Base-by-base conservation (phyloP, 1,284 basidiomycete genomes). In the Leccinum brunneo-olivaceum region DNA sequence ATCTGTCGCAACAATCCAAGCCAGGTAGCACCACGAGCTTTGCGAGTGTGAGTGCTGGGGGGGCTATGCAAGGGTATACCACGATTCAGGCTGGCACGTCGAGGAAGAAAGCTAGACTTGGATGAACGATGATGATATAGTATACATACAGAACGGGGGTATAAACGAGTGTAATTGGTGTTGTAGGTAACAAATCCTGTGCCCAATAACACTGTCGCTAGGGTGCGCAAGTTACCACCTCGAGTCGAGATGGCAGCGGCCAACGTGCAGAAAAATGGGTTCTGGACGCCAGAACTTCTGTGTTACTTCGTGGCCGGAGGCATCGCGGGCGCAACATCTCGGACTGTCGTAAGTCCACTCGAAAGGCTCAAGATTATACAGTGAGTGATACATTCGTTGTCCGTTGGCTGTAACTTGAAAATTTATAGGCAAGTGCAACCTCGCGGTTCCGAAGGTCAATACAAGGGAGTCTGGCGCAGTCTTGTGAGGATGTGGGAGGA, bases 361-460 rank as follows among this genome's bases (percentile, higher is more conserved):
- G 94, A 97, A 60, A 70, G 93, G 44, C 70, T 97, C 40, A 97
- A 97, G 68, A 97, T 97, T 59, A 96, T 97, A 52, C 85, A 95
- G 91, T 93, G 56, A 58, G 84, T 68, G 34, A 48, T 47, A 33
- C 24, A n/a, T 19, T 39, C 16, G 28, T 39, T 23, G 32, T 24
- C 24, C 24, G 2, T 29, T 23, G n/a, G 33, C 25, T 40, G 50
- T 27, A 28, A 34, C 16, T 24, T 11, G 33, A 29, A 56, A 44
- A 40, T 19, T 25, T 12, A 5, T 51, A 91, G 89, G 57, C 91
- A 92, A 68, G 86, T 91, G 2, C 90, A 92, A 49, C 77, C 79
- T 16, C 70, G 66, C 20, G 63, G 72, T 16, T 74, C 78, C 2
- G 70, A 79, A 53, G 64, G 68, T 32, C 82, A 85, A 51, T 94